A percentile compares a stretch with the other conserved stretches of the same genome.
Evolutionary conservation across 306 rosid species (phyloP).

Genomic region (Potentilla sterilis): DNA sequence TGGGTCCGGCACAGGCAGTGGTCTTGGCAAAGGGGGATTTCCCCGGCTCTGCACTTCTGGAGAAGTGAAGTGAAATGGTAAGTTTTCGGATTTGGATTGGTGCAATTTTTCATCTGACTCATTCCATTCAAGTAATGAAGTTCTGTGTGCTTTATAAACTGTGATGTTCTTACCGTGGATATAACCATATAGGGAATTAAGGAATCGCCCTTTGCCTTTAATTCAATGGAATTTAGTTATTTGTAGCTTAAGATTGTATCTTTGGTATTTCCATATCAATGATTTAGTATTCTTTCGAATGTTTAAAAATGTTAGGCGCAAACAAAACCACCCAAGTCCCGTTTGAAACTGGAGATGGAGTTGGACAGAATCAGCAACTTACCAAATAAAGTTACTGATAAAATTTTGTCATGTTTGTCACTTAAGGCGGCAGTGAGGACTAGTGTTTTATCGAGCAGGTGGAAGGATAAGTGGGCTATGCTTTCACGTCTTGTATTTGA

Average conservation of each 20-base stretch:
- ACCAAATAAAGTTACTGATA: conserved; percentile 41
- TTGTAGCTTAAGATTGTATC: not conserved
- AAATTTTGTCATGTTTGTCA: conserved; percentile 43
- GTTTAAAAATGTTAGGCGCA: conserved; percentile 25
- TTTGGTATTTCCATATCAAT: not conserved
- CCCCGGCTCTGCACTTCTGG: not conserved
- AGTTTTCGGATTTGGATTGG: not conserved
- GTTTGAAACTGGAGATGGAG: conserved; percentile 34
- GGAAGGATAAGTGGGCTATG: conserved; percentile 57
- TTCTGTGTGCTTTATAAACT: not conserved
- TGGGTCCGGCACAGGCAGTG: not conserved
- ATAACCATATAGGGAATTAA: not conserved
- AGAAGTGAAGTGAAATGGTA: not conserved
- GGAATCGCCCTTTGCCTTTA: not conserved
- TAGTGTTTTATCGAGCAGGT: conserved; percentile 53
- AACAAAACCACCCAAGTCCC: conserved; percentile 27
- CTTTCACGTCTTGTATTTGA: conserved; percentile 51
- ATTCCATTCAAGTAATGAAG: not conserved
- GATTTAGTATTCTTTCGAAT: not conserved
- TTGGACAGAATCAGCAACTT: conserved; percentile 46
- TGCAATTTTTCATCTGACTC: not conserved
- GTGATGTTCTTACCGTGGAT: not conserved
- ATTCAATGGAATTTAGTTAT: not conserved
- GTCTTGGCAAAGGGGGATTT: not conserved
- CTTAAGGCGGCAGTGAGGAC: conserved; percentile 55